Base-by-base conservation (phyloP, 352 stramenopile species). In the Globisporangium barbulae region DNA sequence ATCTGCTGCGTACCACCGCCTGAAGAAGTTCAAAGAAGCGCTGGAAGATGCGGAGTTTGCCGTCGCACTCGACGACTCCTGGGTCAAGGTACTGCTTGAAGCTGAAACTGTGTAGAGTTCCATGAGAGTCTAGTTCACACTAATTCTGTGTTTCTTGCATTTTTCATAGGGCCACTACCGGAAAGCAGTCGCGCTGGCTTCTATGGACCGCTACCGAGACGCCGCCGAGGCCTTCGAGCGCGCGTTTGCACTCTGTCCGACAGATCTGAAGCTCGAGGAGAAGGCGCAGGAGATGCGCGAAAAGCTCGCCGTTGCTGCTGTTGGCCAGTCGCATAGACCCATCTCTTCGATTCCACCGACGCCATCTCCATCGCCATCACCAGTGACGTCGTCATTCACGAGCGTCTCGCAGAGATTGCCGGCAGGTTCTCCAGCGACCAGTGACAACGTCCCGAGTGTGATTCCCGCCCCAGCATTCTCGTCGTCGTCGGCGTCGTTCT, bases 81-180 rank as follows among this genome's bases (percentile, higher is more conserved):
- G 86, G 86, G 84, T 91, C 48, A 95, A 95, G 74, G 78, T 87
- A 48, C 17, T 9, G 6, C 21, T 22, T 22, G 21, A 5, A 48
- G 15, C 42, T 25, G 5, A 22, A 17, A 8, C 39, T 19, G 4
- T 45, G 5, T n/a, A 22, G 47, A 2, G 39, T 35, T 19, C 10
- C 5, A 25, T 53, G 17, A 21, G 9, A 22, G 35, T 7, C 2
- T 28, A 3, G 28, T 64, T 25, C 9, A 15, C 39, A 4, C 19
- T 25, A 49, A 13, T 21, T n/a, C 35, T 41, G 35, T 41, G 35
- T 12, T 31, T 53, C n/a, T 12, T 47, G 5, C 21, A 30, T 45
- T 45, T 44, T 7, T 15, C 8, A 10, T 42, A 88, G 85, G 87
- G 87, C n/a, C 82, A 96, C 41, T 96, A 94, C 56, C 75, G 87